phyloP scores from a whole-genome alignment of 1,284 basidiomycete genomes.

The Boletus mariae region DNA sequence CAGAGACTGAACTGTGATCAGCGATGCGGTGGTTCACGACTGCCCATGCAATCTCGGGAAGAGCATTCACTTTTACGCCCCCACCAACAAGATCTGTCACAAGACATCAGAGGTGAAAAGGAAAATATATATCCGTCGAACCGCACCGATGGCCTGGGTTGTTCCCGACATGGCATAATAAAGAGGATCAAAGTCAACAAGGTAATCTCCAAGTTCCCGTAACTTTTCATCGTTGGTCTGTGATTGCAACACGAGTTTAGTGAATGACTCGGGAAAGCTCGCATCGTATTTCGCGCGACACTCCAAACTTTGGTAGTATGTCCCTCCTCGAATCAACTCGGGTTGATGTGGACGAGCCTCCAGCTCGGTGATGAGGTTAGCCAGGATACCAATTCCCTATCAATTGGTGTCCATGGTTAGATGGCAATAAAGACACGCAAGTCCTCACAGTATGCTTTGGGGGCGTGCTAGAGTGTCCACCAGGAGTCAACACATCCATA shows the following conservation, averaged over 20 bases:
- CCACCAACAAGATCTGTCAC: slow-evolving; percentile 39
- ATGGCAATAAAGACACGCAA: background rate
- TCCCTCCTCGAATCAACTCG: slow-evolving; percentile 32
- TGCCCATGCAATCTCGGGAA: slow-evolving; percentile 39
- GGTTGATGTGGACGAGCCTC: slow-evolving; percentile 46
- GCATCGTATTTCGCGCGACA: slow-evolving; percentile 25
- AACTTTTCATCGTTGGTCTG: slow-evolving; percentile 27
- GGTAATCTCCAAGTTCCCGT: slow-evolving; percentile 29
- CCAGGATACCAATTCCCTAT: slow-evolving; percentile 56
- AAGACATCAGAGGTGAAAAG: background rate
- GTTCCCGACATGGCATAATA: slow-evolving; percentile 36
- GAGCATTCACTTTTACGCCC: slow-evolving; percentile 46
- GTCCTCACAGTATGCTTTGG: slow-evolving; percentile 49
- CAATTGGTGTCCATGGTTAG: background rate
- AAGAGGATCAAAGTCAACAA: slow-evolving; percentile 27
- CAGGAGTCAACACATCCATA: slow-evolving; percentile 51
- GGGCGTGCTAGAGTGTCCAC: slow-evolving; percentile 69
- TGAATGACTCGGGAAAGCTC: slow-evolving; percentile 30
- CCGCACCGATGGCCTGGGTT: slow-evolving; percentile 46
- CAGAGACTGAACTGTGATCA: slow-evolving; percentile 35
- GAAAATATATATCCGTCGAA: background rate
- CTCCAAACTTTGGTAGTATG: slow-evolving; percentile 26
- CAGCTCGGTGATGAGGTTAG: slow-evolving; percentile 46
- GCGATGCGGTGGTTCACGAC: slow-evolving; percentile 43
- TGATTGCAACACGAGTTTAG: slow-evolving; percentile 28